phyloP scores from a whole-genome alignment of 208 protist species.

The Trypanosoma platydactyli region DNA sequence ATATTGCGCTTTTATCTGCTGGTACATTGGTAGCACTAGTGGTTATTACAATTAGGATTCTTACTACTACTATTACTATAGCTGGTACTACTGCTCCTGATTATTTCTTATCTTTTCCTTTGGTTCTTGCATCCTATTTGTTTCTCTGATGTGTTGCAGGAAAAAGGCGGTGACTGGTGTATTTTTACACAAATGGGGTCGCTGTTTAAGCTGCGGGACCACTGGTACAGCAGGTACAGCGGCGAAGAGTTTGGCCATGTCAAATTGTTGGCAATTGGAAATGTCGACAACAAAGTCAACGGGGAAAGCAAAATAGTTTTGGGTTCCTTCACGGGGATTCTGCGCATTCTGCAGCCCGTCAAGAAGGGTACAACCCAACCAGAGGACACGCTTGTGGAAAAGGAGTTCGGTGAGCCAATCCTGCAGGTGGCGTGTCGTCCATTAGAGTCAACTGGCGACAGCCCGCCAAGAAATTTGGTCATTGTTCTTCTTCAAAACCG shows the following conservation, averaged over 20 bases:
- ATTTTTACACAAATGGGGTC: slow-evolving; percentile 64
- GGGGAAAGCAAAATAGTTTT: slow-evolving; percentile 63
- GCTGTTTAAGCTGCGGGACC: slow-evolving; percentile 91
- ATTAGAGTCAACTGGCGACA: slow-evolving; percentile 49
- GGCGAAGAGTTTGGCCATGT: slow-evolving; percentile 80
- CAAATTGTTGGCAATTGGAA: slow-evolving; percentile 52
- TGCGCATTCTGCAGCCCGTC: slow-evolving; percentile 80
- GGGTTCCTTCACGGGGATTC: slow-evolving; percentile 83
- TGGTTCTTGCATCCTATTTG: too few relatives aligned
- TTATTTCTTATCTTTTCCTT: too few relatives aligned
- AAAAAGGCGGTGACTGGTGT: too few relatives aligned
- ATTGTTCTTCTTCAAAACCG: slow-evolving; percentile 80
- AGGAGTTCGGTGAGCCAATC: slow-evolving; percentile 85
- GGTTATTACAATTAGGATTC: too few relatives aligned
- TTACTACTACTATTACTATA: too few relatives aligned
- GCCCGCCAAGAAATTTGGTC: slow-evolving; percentile 50
- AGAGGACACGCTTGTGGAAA: slow-evolving; percentile 80
- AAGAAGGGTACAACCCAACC: slow-evolving; percentile 55
- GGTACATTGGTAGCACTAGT: too few relatives aligned
- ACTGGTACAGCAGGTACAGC: slow-evolving; percentile 78
- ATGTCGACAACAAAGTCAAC: slow-evolving; percentile 68
- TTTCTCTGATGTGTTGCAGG: too few relatives aligned
- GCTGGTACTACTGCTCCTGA: too few relatives aligned
- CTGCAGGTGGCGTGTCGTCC: slow-evolving; percentile 80
- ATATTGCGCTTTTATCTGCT: too few relatives aligned